Base-by-base conservation (phyloP, 345 rosid species). In the Pugionium dolabratum region DNA sequence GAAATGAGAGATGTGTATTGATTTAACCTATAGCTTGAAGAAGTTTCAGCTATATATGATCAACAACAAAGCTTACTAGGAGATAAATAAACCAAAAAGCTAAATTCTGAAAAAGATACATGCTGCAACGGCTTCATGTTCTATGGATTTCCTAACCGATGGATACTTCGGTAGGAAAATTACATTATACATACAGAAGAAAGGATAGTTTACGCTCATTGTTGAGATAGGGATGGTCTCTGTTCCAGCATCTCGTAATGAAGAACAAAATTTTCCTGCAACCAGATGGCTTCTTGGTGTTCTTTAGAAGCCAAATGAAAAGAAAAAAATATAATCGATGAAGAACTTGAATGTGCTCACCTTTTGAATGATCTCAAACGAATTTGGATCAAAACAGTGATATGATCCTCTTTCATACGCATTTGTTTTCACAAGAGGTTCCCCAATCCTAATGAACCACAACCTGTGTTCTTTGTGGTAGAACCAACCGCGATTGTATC, bases 251-350 rank as follows among this genome's bases (percentile, higher is more conserved):
- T 73, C 76, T 94, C 99, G 25, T 86, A 90, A 71, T 85, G 79
- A 39, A 94, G 76, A 46, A 94, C 85, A 59, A 83, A 76, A 71
- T 88, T 88, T 76, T 94, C 97, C 97, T 90, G 95, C 83, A 83
- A 62, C 1, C 11, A 54, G 5, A 52, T 66, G 44, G 55, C 50
- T 66, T 44, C 35, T 28, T 18, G 27, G 6, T 51, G 36, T 29
- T 71, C 9, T 39, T 65, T 27, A 66, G 63, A 73, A 4, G 50
- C 62, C 11, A 59, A 60, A 59, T 45, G 7, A 46, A 29, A 52
- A 51, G 31, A 18, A 18, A 44, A 66, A 58, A n/a, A 11, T 31
- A 59, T 26, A 66, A 58, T 36, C 6, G 18, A 55, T 43, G 42
- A 65, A 47, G 11, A 51, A 56, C 10, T n/a, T 45, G 75, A 1